Conservation (phyloP, 306 rosid species). For the Gillenia trifoliata region DNA sequence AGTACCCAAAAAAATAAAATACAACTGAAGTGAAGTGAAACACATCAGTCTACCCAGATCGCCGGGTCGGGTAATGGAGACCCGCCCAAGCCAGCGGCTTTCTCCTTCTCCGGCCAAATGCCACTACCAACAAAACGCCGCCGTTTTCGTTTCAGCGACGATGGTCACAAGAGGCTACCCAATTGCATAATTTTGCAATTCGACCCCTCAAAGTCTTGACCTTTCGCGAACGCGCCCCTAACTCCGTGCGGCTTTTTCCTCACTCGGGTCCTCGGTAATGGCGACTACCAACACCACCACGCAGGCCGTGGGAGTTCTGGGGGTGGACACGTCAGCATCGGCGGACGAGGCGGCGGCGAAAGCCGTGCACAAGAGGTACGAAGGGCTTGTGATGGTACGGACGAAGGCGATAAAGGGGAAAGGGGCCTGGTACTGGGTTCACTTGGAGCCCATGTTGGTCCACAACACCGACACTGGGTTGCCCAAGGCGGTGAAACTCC, state of each 20-base stretch:
- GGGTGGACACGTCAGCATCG: conserved; percentile 9
- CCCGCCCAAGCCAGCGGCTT: conserved; percentile 28
- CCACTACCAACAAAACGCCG: conserved; percentile 17
- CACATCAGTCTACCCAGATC: conserved; percentile 17
- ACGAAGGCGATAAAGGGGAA: conserved; percentile 86
- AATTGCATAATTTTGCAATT: background rate
- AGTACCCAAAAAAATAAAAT: background rate
- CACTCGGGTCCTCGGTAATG: conserved; percentile 35
- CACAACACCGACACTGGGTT: conserved; percentile 66
- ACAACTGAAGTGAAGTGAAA: conserved; percentile 12
- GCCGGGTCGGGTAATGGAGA: conserved; percentile 49
- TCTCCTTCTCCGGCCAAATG: conserved; percentile 31
- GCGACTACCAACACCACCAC: conserved; percentile 53
- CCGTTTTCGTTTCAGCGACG: conserved; percentile 2
- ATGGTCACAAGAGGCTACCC: background rate
- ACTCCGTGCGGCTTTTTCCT: background rate
- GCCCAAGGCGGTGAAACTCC: conserved; percentile 84
- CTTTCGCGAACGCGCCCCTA: background rate
- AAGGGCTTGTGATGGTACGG: conserved; percentile 76
- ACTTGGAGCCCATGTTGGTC: conserved; percentile 72
- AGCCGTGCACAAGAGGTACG: conserved; percentile 70
- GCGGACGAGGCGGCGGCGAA: conserved; percentile 66
- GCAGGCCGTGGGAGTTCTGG: conserved; percentile 25
- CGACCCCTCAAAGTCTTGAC: background rate
- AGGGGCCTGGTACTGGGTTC: conserved; percentile 98